Base-by-base conservation (phyloP, 2,329 filamentous ascomycete species). In the Sporothrix brunneoviolacea region DNA sequence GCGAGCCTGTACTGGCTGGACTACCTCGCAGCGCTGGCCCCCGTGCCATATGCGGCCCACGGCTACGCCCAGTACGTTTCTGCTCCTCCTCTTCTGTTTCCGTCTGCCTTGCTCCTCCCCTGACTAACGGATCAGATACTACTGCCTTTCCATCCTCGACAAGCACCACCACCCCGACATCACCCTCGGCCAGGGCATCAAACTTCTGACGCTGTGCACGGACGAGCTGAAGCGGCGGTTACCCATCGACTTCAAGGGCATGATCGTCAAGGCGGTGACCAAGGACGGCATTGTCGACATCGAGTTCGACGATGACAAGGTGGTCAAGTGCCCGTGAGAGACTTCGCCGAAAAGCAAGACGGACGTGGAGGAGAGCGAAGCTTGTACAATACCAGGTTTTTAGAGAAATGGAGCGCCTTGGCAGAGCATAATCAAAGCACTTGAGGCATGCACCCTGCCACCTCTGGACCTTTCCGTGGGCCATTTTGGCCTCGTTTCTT, bases 151-250 rank as follows among this genome's bases (percentile, higher is more conserved):
- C 7, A 94, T 95, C 60, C 82, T 98, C 46, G 93, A 98, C 74
- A 98, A 98, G 76, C 93, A 98, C 69, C 93, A 98, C 68, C 88
- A 96, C 64, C 91, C 93, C 42, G 86, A 96, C 64, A 97, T 98
- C 69, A 80, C 79, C 55, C 83, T 93, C 49, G 90, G 86, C 56
- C 81, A 95, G 68, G 93, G 93, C 51, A 80, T 95, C 72, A 93
- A 95, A 76, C 82, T 98, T 56, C 75, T 98, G 63, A 84, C 82
- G 62, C 86, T 96, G 84, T 98, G 93, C 74, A 93, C 88, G 59
- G 91, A 97, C 68, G 93, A 98, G 76, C 74, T 98, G 66, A 95
- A 96, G 81, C 83, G 93, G 68, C 82, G 94, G 70, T 80, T 98
- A 76, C 93, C 93, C 54, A 91, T 98, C 65, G 93, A 98, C 69